A percentile compares a stretch with the other conserved stretches of the same genome.
Evolutionary conservation across 768 basidiomycete species (phyloP).

Genomic region (Lepiota subincarnata): DNA sequence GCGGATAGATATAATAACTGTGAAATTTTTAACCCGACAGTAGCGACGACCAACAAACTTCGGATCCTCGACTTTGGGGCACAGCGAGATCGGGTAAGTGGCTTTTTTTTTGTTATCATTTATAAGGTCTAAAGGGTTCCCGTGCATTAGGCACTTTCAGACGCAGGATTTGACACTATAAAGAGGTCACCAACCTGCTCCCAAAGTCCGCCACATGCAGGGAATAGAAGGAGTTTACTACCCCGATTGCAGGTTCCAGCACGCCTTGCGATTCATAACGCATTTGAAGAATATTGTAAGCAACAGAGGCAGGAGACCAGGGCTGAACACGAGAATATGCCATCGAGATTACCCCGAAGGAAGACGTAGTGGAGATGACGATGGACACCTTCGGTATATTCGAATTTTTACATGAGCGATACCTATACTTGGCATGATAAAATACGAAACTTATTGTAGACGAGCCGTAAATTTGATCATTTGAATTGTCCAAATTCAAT

Average conservation of each 20-base stretch:
- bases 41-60: not conserved
- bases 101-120: not conserved
- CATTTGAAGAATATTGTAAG: conserved; percentile 2
- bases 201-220: not conserved
- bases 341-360: conserved; percentile 1
- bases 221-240: too few relatives aligned
- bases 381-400: not conserved
- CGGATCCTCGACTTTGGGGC: not conserved
- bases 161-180: too few relatives aligned
- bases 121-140: too few relatives aligned
- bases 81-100: not conserved
- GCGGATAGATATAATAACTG: not conserved
- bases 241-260: not conserved
- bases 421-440: not conserved
- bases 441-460: not conserved
- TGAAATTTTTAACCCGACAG: not conserved
- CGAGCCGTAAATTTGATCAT: not conserved
- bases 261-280: not conserved
- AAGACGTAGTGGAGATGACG: not conserved
- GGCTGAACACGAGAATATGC: not conserved
- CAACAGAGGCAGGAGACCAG: conserved; percentile 3
- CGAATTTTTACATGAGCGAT: not conserved
- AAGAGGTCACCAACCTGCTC: not conserved
- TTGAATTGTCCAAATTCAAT: too few relatives aligned
- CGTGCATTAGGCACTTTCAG: too few relatives aligned